Conservation (phyloP, 495 filamentous ascomycete genomes). For the Podospora bellae-mahoneyi region DNA sequence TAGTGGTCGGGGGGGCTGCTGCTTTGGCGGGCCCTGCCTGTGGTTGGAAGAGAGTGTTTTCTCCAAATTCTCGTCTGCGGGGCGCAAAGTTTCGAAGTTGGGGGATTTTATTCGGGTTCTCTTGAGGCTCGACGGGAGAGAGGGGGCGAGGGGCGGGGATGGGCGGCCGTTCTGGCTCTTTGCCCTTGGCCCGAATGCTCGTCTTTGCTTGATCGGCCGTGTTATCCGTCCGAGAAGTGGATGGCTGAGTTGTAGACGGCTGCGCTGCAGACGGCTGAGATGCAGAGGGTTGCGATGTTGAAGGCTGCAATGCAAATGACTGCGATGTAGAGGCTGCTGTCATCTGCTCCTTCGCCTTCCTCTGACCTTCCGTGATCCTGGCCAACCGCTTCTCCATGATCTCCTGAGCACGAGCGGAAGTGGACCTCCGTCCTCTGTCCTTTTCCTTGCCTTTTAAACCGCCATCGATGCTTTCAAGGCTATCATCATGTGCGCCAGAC, state of each 20-base stretch:
- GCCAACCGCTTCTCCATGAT: background rate
- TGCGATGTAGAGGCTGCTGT: background rate
- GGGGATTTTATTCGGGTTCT: conserved; percentile 18
- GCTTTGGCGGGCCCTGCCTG: conserved; percentile 11
- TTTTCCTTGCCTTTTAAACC: background rate
- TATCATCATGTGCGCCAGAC: conserved; percentile 23
- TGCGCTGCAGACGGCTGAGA: no score
- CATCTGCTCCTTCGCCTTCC: background rate
- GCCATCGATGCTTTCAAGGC: background rate
- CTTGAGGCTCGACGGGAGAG: background rate
- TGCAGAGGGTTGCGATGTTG: no score
- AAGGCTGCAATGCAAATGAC: no score
- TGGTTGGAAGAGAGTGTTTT: conserved; percentile 35
- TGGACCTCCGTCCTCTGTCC: background rate
- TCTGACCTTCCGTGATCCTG: conserved; percentile 6
- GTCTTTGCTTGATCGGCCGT: background rate
- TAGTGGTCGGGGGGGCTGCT: background rate
- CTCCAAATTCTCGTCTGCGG: conserved; percentile 33
- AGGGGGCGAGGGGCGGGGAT: conserved; percentile 11
- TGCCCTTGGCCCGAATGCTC: background rate
- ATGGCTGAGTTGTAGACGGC: no score
- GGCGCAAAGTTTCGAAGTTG: conserved; percentile 54
- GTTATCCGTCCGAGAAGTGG: no score
- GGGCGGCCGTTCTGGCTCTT: conserved; percentile 16
- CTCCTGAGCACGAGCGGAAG: background rate